Conservation (phyloP, 331 rosid genomes). For the Stylosanthes scabra region DNA sequence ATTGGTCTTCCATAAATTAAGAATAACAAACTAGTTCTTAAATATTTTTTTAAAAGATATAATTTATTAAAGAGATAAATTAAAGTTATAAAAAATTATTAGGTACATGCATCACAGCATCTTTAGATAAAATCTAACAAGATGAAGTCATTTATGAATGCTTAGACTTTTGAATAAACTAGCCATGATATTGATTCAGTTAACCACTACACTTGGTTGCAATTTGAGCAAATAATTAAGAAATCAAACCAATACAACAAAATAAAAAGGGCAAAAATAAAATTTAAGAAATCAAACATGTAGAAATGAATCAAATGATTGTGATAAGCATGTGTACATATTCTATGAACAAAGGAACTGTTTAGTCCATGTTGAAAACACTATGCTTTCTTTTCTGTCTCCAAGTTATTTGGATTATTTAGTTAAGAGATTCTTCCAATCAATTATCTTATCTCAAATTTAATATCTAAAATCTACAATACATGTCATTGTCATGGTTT, state of each 20-base stretch:
- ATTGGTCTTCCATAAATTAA: no score
- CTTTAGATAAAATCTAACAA: slow-evolving; percentile 18
- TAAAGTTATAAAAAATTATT: not conserved
- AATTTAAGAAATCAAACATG: slow-evolving; percentile 26
- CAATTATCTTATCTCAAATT: slow-evolving; percentile 22
- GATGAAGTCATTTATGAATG: not conserved
- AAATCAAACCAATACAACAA: not conserved
- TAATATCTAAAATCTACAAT: slow-evolving; percentile 1
- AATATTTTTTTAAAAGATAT: no score
- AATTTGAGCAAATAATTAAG: slow-evolving; percentile 25
- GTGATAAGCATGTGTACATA: slow-evolving; percentile 10
- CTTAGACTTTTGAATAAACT: not conserved
- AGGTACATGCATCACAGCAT: slow-evolving; percentile 17
- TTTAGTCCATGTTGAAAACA: slow-evolving; percentile 37
- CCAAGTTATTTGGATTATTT: slow-evolving; percentile 46
- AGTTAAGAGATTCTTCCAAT: slow-evolving; percentile 21
- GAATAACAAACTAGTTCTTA: no score
- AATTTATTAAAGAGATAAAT: not conserved
- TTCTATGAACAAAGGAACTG: slow-evolving; percentile 37
- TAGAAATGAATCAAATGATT: slow-evolving; percentile 25
- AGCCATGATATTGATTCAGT: not conserved
- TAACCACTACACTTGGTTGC: slow-evolving; percentile 16
- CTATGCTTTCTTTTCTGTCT: slow-evolving; percentile 33
- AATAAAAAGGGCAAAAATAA: no score
- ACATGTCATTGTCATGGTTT: slow-evolving; percentile 9